These are phyloP conservation scores for Gonium pectorale DNA, from an alignment of 139 green algal species.

Conservation along the genomic window DNA sequence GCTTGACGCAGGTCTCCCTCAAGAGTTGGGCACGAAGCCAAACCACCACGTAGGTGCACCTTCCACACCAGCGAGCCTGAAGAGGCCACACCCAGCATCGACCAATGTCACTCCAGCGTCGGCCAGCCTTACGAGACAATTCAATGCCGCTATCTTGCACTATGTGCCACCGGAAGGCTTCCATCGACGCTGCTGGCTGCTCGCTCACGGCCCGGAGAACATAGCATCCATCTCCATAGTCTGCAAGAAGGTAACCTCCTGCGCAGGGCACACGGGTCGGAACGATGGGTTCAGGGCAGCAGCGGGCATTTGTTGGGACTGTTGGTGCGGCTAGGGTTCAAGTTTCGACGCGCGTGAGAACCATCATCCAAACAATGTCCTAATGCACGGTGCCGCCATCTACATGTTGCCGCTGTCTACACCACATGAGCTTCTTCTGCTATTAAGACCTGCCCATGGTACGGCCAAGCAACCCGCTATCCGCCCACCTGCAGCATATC, in stretches of 20 bases:
- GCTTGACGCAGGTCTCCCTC: no score
- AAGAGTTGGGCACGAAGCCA: no score
- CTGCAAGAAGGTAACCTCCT: conserved; percentile 30
- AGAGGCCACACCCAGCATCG: no score
- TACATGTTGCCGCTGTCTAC: background rate
- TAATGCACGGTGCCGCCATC: background rate
- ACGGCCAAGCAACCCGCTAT: background rate
- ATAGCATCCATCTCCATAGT: conserved; percentile 37
- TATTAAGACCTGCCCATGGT: background rate
- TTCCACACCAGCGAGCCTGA: no score
- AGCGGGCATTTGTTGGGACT: no score
- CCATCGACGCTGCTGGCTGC: background rate
- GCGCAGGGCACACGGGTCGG: background rate
- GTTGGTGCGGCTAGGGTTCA: background rate
- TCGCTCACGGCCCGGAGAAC: conserved; percentile 4
- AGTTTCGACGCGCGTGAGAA: background rate
- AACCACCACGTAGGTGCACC: no score
- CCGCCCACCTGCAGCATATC: conserved; percentile 13
- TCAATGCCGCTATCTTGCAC: no score
- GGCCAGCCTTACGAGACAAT: no score
- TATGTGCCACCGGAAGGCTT: no score
- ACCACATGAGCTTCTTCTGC: background rate
- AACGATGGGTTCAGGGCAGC: no score
- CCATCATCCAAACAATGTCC: background rate
- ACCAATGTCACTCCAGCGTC: no score